A percentile compares a stretch with the other conserved stretches of the same genome.
These are phyloP conservation scores for Solanum etuberosum DNA, from an alignment of 257 asterid species.

Conservation along the genomic window DNA sequence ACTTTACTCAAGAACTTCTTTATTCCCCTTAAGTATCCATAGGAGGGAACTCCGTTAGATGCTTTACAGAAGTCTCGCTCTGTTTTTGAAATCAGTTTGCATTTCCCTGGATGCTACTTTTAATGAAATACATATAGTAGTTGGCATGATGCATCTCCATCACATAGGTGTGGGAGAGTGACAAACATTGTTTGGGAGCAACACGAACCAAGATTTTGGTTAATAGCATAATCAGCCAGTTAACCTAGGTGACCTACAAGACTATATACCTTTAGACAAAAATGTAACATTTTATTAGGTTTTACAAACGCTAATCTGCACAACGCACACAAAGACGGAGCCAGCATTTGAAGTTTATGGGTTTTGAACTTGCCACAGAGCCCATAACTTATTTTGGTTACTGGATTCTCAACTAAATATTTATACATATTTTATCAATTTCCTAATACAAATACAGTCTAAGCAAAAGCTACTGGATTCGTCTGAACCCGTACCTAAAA, in stretches of 20 bases:
- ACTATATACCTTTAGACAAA: neutral
- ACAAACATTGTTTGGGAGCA: neutral
- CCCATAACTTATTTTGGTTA: neutral
- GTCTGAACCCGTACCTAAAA: neutral
- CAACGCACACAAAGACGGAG: neutral
- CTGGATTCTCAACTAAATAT: neutral
- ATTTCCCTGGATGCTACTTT: neutral
- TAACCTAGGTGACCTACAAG: neutral
- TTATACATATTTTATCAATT: neutral
- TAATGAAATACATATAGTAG: neutral
- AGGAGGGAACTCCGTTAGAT: neutral
- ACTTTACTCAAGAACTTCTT: neutral
- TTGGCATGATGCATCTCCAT: neutral
- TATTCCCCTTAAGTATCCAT: neutral
- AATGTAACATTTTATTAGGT: neutral
- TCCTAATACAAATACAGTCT: neutral
- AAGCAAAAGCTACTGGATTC: neutral
- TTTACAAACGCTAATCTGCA: neutral
- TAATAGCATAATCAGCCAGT: neutral
- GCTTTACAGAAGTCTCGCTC: neutral
- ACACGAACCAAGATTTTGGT: neutral
- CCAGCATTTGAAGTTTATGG: neutral
- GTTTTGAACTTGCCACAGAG: neutral
- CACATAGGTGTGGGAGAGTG: neutral
- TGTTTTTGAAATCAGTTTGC: neutral